Evolutionary conservation across 495 filamentous ascomycete species (phyloP), one percentile per base, ranked within the genome.

Genomic region (Daldinia bambusicola): DNA sequence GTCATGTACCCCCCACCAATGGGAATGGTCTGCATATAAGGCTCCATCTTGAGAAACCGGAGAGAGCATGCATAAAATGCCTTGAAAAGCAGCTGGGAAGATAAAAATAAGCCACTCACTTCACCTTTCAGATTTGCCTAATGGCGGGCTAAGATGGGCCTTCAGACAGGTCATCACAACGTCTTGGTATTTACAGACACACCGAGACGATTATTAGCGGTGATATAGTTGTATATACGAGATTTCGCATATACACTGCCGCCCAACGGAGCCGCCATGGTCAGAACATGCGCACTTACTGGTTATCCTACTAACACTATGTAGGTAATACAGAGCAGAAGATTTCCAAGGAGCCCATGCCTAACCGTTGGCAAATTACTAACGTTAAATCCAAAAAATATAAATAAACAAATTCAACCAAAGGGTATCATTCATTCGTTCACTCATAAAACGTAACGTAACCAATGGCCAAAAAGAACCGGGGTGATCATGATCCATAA

Each of bases 401-500:
- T 26, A 36, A 36, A 36, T 36, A 6, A 36, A 6, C 3, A 26
- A 45, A 45, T 16, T 45, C n/a, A 18, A 61, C 12, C 41, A 36
- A 66, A 66, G 34, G 68, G 62, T 53, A 70, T 70, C 67, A 60
- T 63, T 37, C 20, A 53, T 37, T 57, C 68, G 26, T 36, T 53
- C 50, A 53, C 32, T 48, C 43, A 48, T 51, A 71, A 58, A 2
- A 45, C 12, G 22, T 40, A 32, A 16, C 59, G 38, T 16, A 61
- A 12, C 55, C 36, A 63, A 40, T 38, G 22, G 16, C 53, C 51
- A 13, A 61, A 13, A 51, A 58, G 13, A 41, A 53, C 32, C n/a
- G 52, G 52, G 2, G 41, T 43, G 26, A 66, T 26, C 32, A 61
- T 26, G 20, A 56, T 32, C 61, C 61, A 66, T 20, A 48, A 14